Base-by-base conservation (phyloP, 495 filamentous ascomycete genomes). In the Acidiella bohemica region DNA sequence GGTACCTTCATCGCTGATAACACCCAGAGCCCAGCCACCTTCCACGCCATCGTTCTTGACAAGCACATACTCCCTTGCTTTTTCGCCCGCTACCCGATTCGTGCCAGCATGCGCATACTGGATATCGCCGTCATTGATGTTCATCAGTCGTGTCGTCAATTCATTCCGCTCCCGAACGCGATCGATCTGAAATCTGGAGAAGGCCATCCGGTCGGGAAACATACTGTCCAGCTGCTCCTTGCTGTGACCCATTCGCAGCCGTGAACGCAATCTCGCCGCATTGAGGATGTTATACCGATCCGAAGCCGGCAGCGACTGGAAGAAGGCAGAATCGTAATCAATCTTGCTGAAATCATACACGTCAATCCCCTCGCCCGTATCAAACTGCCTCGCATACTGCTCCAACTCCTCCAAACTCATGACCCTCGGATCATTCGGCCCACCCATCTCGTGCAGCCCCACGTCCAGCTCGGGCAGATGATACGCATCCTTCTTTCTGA, bases 261-360 rank as follows among this genome's bases (percentile, higher is more conserved):
- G 67, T 51, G 82, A 90, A 40, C 90, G 68, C 36, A 96, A 56
- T 42, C 90, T 67, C 0, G 92, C 90, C 0, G 92, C 88, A 53
- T 95, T 96, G 11, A 97, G 60, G 32, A 97, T 97, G 46, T 95
- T 95, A 61, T 97, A 96, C 16, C 88, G 78, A 65, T 97, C 90
- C 2, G 75, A 80, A 6, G 84, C 73, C 1, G 90, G 90, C 30
- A 97, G 61, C 54, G 83, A 92, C 54, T 77, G 67, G 59, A 97
- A 97, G 60, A 97, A 96, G 12, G 82, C 71, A 38, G 84, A 78
- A 49, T 93, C 81, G 50, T 95, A 97, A 60, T 97, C 92, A 42
- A 97, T 97, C 58, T 96, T 96, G 42, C 81, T 87, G 49, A 95
- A 96, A 58, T 97, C 90, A 55, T 95, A 94, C n/a, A 95, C 64